Base-by-base conservation (phyloP, 305 asterid species). In the Solanum aculeatissimum region DNA sequence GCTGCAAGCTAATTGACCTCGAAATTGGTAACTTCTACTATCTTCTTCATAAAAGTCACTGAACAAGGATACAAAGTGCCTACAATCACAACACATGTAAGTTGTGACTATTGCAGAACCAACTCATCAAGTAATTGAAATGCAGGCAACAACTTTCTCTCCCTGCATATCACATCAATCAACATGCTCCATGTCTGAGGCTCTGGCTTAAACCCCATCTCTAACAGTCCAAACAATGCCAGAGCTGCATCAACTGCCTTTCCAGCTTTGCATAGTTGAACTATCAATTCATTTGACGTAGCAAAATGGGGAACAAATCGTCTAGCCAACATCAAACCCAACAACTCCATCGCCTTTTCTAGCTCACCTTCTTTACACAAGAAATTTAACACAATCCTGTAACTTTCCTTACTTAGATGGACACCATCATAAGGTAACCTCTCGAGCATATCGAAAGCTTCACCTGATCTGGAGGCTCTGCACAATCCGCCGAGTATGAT, bases 401-500 rank as follows among this genome's bases (percentile, higher is more conserved):
- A 96, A 88, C 98, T 95, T 80, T 90, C 93, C 87, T 93, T 93
- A 89, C 92, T 93, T 47, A 95, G 93, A 89, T 82, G 88, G 45
- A 95, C 89, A 83, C 98, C 98, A 40, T 91, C 92, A 42, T 85
- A 85, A 10, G 94, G 98, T 65, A 96, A 81, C 79, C 92, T 90
- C 91, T 93, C 94, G 32, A 96, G 92, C 98, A 96, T 92, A 89
- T 87, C 69, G 35, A 95, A 88, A 74, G 98, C 99, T 90, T 95
- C 98, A 47, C 83, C 54, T 49, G 77, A 89, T 91, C 97, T 91
- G 62, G 72, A 62, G 49, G 90, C 95, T 86, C 93, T 88, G 81
- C 98, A 95, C 81, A 96, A 83, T 83, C 98, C 99, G n/a, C 94
- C 93, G 54, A 96, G 97, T 84, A 94, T 94, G 18, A 96, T 91